Base-by-base conservation (phyloP, 192 early-diverging fungal species). In the Polychytrium aggregatum region DNA sequence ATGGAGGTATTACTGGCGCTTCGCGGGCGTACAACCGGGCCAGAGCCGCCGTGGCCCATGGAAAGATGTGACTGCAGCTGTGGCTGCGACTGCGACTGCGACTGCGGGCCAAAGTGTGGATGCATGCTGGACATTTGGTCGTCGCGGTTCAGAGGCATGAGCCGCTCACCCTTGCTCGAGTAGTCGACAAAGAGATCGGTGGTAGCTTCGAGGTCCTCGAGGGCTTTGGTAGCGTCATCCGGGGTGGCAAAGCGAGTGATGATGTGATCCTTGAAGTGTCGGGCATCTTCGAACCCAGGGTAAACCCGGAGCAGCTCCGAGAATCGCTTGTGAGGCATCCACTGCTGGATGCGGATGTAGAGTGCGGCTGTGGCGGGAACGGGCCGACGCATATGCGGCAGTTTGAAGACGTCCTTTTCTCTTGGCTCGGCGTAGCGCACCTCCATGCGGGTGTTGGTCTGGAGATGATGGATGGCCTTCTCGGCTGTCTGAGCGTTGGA, bases 101-200 rank as follows among this genome's bases (percentile, higher is more conserved):
- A n/a, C n/a, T n/a, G n/a, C n/a, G n/a, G n/a, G n/a, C n/a, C n/a
- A n/a, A n/a, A n/a, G n/a, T n/a, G n/a, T n/a, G n/a, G n/a, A n/a
- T n/a, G n/a, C n/a, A n/a, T n/a, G n/a, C n/a, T n/a, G n/a, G n/a
- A n/a, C n/a, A n/a, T n/a, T n/a, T n/a, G n/a, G n/a, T n/a, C n/a
- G n/a, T n/a, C n/a, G n/a, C n/a, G n/a, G n/a, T n/a, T n/a, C n/a
- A n/a, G n/a, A n/a, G n/a, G n/a, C n/a, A n/a, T n/a, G n/a, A n/a
- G n/a, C n/a, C n/a, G n/a, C n/a, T n/a, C n/a, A n/a, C n/a, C n/a
- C n/a, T n/a, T n/a, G n/a, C n/a, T 44, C 26, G 22, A 48, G 29
- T 1, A 48, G 24, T 34, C 22, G 10, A 53, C 35, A 9, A 17
- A 8, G 4, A 59, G 39, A 46, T 59, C 44, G 1, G 57, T 59